Evolutionary conservation across 1,284 basidiomycete genomes (phyloP), one percentile per base, ranked within the genome.

Genomic region (Cystobasidiaceae sp.): DNA sequence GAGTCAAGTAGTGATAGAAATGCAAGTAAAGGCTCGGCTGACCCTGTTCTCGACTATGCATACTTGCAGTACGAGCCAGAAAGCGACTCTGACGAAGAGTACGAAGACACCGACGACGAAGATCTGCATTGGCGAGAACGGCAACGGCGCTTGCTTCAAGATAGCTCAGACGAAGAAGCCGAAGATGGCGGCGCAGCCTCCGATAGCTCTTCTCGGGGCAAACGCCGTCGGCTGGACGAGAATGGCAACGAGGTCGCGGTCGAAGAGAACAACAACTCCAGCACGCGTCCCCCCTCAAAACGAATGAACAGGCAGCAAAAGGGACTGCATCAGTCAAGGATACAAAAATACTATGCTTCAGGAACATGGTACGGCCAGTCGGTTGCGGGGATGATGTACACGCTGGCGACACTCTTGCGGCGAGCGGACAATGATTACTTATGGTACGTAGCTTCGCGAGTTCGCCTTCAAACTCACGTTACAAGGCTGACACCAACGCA

Each of bases 291-390:
- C 67, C 41, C 59, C 21, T 66, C 69, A 17, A 74, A 80, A 59
- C 82, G 83, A 68, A 80, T 89, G 74, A 84, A 87, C 1, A 81
- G 83, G 71, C 86, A 88, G 32, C 83, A 90, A 69, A 83, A 86
- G 50, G 81, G 84, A 9, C 78, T 78, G 13, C 83, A 89, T 75
- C 80, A 84, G 51, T 79, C 81, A 32, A 80, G 83, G 19, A 78
- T 96, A 43, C 83, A 87, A 71, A 88, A 87, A 73, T 88, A 98
- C 78, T 97, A 96, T 75, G 81, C 82, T 68, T 81, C 85, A 6
- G 96, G 96, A 44, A 89, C 90, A 49, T 90, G 84, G 78, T 84
- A 89, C 73, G 92, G 92, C 1, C 92, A 94, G 79, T 90, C 89
- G 70, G 89, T 90, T 9, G 86, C 93, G 2, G 87, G 87, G 17